phyloP scores from a whole-genome alignment of 495 filamentous ascomycete genomes.

The Xylaria acuta region DNA sequence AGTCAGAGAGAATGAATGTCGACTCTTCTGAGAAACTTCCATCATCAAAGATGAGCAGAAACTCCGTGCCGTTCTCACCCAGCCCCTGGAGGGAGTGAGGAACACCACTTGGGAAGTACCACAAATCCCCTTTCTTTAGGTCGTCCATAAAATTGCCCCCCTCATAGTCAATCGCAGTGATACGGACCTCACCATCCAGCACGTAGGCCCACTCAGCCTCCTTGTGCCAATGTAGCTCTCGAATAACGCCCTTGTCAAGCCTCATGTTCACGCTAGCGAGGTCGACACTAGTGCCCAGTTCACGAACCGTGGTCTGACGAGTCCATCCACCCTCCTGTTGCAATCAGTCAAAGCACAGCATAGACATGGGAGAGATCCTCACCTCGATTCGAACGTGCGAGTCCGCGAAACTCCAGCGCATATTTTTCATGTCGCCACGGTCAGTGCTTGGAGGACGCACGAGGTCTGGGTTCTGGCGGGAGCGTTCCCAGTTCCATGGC shows the following conservation, averaged over 20 bases:
- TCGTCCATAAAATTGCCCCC: constrained; percentile 74
- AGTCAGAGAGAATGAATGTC: constrained; percentile 72
- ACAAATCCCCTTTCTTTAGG: constrained; percentile 71
- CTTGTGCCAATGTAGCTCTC: constrained; percentile 77
- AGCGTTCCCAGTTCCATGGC: constrained; percentile 67
- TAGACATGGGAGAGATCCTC: constrained; percentile 22
- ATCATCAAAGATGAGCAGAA: constrained; percentile 73
- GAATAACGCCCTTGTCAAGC: constrained; percentile 69
- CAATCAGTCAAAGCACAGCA: constrained; percentile 7
- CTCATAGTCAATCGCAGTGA: constrained; percentile 71
- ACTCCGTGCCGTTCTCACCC: constrained; percentile 69
- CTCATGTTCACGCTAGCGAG: constrained; percentile 74
- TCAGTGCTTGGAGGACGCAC: constrained; percentile 71
- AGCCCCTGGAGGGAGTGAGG: constrained; percentile 75
- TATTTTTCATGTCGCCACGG: constrained; percentile 65
- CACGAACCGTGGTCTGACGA: constrained; percentile 67
- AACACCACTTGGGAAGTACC: constrained; percentile 77
- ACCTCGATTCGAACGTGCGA: constrained; percentile 71
- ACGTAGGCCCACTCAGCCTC: constrained; percentile 76
- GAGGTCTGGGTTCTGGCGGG: constrained; percentile 68
- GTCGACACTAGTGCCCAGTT: constrained; percentile 63
- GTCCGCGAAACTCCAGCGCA: constrained; percentile 72
- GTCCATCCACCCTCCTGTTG: constrained; percentile 71
- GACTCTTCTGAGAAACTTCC: constrained; percentile 73
- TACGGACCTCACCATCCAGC: constrained; percentile 63